Evolutionary conservation across 2,329 filamentous ascomycete species (phyloP).

Genomic region (Ophiostoma quercus): DNA sequence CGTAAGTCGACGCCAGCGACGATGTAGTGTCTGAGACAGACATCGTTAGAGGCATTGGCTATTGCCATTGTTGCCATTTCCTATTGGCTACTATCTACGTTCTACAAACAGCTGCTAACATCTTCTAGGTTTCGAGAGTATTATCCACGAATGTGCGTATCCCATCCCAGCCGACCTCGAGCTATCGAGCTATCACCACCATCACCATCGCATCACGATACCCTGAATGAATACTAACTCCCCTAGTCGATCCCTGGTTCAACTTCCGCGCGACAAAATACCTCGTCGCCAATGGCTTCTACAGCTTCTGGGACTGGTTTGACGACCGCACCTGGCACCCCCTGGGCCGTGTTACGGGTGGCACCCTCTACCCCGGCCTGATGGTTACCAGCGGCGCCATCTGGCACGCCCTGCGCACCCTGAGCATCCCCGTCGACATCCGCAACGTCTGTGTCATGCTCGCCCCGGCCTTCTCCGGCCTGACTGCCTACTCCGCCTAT

Average conservation of each 20-base stretch:
- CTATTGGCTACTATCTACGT: background rate
- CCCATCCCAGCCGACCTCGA: slow-evolving; percentile 1
- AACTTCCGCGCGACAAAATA: slow-evolving; percentile 99
- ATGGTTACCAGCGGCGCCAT: slow-evolving; percentile 99
- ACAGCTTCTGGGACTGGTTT: slow-evolving; percentile 99
- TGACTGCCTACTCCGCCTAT: slow-evolving; percentile 90
- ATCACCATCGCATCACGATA: background rate
- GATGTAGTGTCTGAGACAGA: background rate
- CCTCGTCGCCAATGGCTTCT: slow-evolving; percentile 92
- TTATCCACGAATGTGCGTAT: slow-evolving; percentile 95
- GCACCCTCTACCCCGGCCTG: slow-evolving; percentile 95
- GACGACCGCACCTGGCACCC: slow-evolving; percentile 99
- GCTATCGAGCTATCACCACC: background rate
- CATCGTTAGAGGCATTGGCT: no score
- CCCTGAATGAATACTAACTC: slow-evolving; percentile 29
- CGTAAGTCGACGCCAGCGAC: slow-evolving; percentile 48
- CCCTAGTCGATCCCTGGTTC: slow-evolving; percentile 98
- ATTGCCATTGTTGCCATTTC: background rate
- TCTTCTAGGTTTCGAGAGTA: slow-evolving; percentile 81
- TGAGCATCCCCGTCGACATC: slow-evolving; percentile 93
- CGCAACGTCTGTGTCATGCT: slow-evolving; percentile 97
- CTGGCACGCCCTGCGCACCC: slow-evolving; percentile 84
- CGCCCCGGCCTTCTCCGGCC: slow-evolving; percentile 86
- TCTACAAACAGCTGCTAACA: slow-evolving; percentile 12
- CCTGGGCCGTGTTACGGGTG: slow-evolving; percentile 93